These are phyloP conservation scores for Dactylellina haptotyla DNA, from an alignment of 2,329 filamentous ascomycete genomes.

Conservation along the genomic window DNA sequence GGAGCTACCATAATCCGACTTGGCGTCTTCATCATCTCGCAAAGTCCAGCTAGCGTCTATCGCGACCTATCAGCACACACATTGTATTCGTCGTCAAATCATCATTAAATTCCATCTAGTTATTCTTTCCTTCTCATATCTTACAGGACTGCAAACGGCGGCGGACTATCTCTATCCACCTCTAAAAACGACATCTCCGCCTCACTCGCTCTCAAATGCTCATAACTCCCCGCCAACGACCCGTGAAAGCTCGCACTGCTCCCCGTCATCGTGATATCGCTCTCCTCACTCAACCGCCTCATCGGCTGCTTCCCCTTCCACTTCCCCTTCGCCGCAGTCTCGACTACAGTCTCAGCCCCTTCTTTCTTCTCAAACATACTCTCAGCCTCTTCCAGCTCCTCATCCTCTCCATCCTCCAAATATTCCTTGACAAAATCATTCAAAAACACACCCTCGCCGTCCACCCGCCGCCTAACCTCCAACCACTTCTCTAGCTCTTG, in stretches of 20 bases:
- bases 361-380: conserved; percentile 38
- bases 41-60: too few species aligned
- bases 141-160: conserved; percentile 48
- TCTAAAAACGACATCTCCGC: conserved; percentile 52
- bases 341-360: not conserved
- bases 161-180: conserved; percentile 43
- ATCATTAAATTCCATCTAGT: too few species aligned
- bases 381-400: conserved; percentile 39
- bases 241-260: conserved; percentile 37
- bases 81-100: not conserved
- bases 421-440: conserved; percentile 87
- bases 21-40: too few species aligned
- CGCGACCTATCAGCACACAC: not conserved
- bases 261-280: conserved; percentile 42
- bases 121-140: not conserved
- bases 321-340: not conserved
- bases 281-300: conserved; percentile 40
- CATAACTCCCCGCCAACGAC: conserved; percentile 47
- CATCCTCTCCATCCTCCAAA: conserved; percentile 62
- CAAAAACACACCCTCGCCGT: conserved; percentile 86
- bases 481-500: conserved; percentile 74
- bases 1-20: too few species aligned
- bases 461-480: conserved; percentile 73
- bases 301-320: conserved; percentile 42
- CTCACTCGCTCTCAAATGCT: conserved; percentile 50